Evolutionary conservation across 805 yeast genomes (phyloP), one percentile per base, ranked within the genome.

Genomic region (Monosporozyma unispora): DNA sequence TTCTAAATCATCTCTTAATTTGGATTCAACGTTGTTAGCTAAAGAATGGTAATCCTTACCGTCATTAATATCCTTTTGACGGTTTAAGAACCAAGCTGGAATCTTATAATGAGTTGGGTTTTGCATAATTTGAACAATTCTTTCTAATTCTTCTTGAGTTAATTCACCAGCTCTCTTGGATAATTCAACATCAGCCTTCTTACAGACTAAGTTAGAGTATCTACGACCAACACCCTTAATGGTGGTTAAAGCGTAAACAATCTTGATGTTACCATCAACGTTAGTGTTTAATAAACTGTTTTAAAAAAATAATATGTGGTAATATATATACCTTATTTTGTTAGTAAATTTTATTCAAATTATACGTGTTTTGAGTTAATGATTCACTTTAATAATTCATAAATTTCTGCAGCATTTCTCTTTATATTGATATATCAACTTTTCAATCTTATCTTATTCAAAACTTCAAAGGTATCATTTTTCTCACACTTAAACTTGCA

Each of bases 171-270:
- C 99, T 79, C 99, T 87, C 86, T 93, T 93, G 78, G 77, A 71
- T 78, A 95, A 84, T 76, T 87, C 95, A 73, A 93, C 95, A 82
- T 93, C 99, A 70, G 99, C 99, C 85, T 91, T 95, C 87, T 95
- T 95, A 84, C 98, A 93, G 73, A 93, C 96, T 80, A 93, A 82
- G 90, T 95, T 93, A 78, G 99, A 82, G 87, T 91, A 95, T 82
- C 99, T 93, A 80, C 98, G 95, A 82, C 99, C 99, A 71, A 93
- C 98, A 90, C 99, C 99, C 82, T 96, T 87, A 76, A 93, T 95
- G 79, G 90, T 86, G 84, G 99, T 90, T 80, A 93, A 82, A 76
- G 99, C 99, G 87, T 90, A 95, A 91, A 93, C 95, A 78, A 93
- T 84, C 85, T 93, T 93, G 84, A 91, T 91, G 89, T 95, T 90